phyloP scores from a whole-genome alignment of 2,329 filamentous ascomycete species.

The Sordariomycetes sp. region DNA sequence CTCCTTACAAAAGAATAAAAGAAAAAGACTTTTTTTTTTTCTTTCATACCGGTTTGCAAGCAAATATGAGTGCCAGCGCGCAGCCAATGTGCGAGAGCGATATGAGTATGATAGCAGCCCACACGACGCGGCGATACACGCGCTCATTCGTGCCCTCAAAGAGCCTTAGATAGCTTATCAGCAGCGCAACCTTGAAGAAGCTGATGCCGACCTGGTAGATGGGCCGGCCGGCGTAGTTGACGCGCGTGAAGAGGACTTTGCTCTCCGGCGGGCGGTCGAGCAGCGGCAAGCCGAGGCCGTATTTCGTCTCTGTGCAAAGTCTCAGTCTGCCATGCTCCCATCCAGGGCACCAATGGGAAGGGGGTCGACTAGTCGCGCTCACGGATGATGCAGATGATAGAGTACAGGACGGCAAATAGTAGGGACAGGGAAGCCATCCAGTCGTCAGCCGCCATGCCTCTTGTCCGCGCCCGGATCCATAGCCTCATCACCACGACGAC shows the following conservation, averaged over 20 bases:
- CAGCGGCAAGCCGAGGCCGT: constrained; percentile 35
- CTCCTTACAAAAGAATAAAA: no score
- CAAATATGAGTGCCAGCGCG: constrained; percentile 32
- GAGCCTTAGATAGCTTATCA: constrained; percentile 37
- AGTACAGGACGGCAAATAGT: constrained; percentile 34
- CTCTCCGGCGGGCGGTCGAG: constrained; percentile 26
- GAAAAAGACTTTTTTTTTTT: no score
- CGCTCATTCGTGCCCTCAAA: constrained; percentile 31
- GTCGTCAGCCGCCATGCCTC: constrained; percentile 33
- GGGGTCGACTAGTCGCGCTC: not conserved
- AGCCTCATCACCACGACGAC: constrained; percentile 25
- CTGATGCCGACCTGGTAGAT: constrained; percentile 41
- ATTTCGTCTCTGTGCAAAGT: constrained; percentile 29
- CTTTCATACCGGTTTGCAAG: constrained; percentile 30
- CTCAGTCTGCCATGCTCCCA: not conserved
- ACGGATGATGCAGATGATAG: constrained; percentile 29
- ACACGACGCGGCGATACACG: constrained; percentile 28
- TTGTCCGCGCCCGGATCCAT: constrained; percentile 23
- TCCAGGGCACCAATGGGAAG: no score
- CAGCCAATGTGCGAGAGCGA: constrained; percentile 34
- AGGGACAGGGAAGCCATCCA: constrained; percentile 25
- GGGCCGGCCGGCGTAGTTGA: constrained; percentile 39
- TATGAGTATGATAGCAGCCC: constrained; percentile 25
- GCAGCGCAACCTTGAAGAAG: constrained; percentile 40
- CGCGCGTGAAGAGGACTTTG: constrained; percentile 27